Evolutionary conservation across 768 basidiomycete genomes (phyloP).

Genomic region (Mycena metata): DNA sequence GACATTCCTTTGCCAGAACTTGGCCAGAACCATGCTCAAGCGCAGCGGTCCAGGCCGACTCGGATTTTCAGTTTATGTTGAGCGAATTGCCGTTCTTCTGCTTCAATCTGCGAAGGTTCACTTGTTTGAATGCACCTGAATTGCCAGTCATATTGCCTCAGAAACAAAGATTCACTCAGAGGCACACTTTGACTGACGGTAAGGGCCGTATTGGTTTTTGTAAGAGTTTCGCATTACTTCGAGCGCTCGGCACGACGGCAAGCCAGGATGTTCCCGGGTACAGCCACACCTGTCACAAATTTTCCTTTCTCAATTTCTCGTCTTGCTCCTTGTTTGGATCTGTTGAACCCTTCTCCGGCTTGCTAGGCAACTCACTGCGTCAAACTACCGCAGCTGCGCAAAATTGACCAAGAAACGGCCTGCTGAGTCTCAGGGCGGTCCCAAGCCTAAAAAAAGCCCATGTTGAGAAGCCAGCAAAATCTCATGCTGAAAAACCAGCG

Average conservation of each 20-base stretch:
- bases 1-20: too few relatives aligned
- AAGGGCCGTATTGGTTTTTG: constrained; percentile 19
- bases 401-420: constrained; percentile 64
- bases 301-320: constrained; percentile 13
- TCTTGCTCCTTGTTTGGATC: not conserved
- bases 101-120: too few relatives aligned
- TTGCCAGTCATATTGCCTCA: too few relatives aligned
- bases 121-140: too few relatives aligned
- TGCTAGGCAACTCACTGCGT: not conserved
- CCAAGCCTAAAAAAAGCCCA: constrained; percentile 68
- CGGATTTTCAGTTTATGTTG: too few relatives aligned
- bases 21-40: too few relatives aligned
- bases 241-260: too few relatives aligned
- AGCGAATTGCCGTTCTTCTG: too few relatives aligned
- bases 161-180: too few relatives aligned
- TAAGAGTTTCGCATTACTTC: too few relatives aligned
- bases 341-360: too few relatives aligned
- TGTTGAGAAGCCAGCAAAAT: constrained; percentile 54
- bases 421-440: constrained; percentile 60
- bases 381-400: constrained; percentile 54
- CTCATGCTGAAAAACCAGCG: constrained; percentile 55
- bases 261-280: not conserved
- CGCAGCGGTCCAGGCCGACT: too few relatives aligned
- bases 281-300: constrained; percentile 20
- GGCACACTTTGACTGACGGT: constrained; percentile 36